Evolutionary conservation across 352 stramenopile species (phyloP), one percentile per base, ranked within the genome.

Genomic region (Pythium utonaiense): DNA sequence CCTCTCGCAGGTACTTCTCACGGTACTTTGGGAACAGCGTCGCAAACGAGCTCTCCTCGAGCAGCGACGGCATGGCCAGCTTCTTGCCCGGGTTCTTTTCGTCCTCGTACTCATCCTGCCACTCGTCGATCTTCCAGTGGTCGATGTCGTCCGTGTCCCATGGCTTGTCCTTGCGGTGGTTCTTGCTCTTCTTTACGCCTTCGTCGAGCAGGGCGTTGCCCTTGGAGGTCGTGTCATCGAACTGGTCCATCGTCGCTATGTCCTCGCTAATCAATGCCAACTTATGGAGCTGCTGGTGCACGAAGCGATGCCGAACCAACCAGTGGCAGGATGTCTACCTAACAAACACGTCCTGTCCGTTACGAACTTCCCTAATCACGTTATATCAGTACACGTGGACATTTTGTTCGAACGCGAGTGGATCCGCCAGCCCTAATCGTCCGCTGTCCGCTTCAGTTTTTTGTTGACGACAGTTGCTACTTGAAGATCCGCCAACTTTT

Each of bases 21-120:
- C 98, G 84, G 75, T 99, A 99, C 70, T 99, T 98, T 38, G 98
- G 98, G 73, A 99, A 99, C 16, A 99, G 88, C 53, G 97, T 99
- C 36, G 97, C 98, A 75, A 99, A 99, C 53, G 88, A 98, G 41
- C 91, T 98, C 83, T 99, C 98, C 74, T 99, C 97, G 25, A 99
- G 78, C 58, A 99, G 86, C 21, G 84, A 80, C 14, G 78, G 77
- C 78, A 92, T 87, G 42, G 65, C 68, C 55, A 75, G 56, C 63
- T 74, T 86, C 70, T 87, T 80, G 51, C 72, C 74, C 14, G 69
- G 71, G 62, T 91, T 83, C 66, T 97, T 83, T 27, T 95, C 89
- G 48, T 96, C 76, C 27, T 98, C 62, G 21, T 86, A 33, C 62
- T 91, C 75, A 22, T 92, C 80, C 50, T 84, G 48, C 74, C 83